Conservation (phyloP, 768 basidiomycete species). For the Xerocomus spinulosus region DNA sequence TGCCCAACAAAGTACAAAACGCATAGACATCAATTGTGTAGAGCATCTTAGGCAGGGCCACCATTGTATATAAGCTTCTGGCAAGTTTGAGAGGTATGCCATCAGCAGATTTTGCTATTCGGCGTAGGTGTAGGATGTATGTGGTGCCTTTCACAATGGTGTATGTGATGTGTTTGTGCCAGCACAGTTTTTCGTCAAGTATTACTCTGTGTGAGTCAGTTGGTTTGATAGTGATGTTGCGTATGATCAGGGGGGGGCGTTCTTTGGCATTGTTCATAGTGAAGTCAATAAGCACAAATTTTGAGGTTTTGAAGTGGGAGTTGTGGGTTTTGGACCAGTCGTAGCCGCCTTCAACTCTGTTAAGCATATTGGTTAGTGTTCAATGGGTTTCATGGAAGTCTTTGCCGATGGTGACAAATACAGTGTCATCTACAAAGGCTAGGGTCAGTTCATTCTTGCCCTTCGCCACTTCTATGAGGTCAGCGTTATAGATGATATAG, state of each 20-base stretch:
- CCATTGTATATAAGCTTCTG: constrained; percentile 23
- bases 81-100: constrained; percentile 16
- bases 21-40: constrained; percentile 32
- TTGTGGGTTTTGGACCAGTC: constrained; percentile 21
- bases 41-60: constrained; percentile 28
- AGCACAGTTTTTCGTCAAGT: not conserved
- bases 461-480: constrained; percentile 8
- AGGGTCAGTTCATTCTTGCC: constrained; percentile 12
- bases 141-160: not conserved
- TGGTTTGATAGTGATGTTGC: not conserved
- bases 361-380: constrained; percentile 26
- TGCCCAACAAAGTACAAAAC: too few species aligned
- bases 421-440: constrained; percentile 31
- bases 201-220: not conserved
- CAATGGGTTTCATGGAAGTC: constrained; percentile 18
- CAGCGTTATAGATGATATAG: constrained; percentile 32
- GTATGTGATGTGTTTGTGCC: not conserved
- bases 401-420: constrained; percentile 21
- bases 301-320: constrained; percentile 18
- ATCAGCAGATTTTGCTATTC: not conserved
- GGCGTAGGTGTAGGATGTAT: not conserved
- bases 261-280: not conserved
- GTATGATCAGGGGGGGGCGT: not conserved
- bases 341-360: constrained; percentile 5
- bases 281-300: constrained; percentile 19